Base-by-base conservation (phyloP, 441 rosid species). In the Pelargonium australe region DNA sequence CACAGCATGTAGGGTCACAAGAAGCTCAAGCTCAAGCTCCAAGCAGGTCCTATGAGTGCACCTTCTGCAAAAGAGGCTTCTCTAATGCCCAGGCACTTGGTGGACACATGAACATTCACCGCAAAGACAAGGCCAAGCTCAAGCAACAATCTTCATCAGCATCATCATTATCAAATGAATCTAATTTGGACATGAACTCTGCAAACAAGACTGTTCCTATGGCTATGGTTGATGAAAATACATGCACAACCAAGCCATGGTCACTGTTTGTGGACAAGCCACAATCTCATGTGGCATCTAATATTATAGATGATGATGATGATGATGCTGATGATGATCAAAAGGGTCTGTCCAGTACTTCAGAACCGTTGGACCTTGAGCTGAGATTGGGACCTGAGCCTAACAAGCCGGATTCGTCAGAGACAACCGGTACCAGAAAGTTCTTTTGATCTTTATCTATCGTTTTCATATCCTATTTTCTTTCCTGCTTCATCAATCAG, bases 351-450 rank as follows among this genome's bases (percentile, higher is more conserved):
- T 72, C 64, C 75, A 12, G 41, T 58, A 8, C 61, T 65, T 4
- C 47, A 28, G 14, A 37, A 37, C 4, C 37, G 58, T 7, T 83
- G 64, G 90, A 86, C 72, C 84, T 86, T 47, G 88, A 86, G 79
- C 90, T 86, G 20, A 78, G 90, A 76, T 74, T 86, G 63, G 88
- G 90, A 7, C 76, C 78, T 63, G 81, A 82, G 53, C 86, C 78
- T 45, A 73, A 72, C 57, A 49, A 49, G 12, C 41, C 41, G 41
- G 80, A 72, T 7, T 72, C 85, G 51, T 51, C 79, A 5, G 41
- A 79, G 13, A 8, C 76, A 37, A 6, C 41, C 8, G 41, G 41
- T 61, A 78, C 83, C 66, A 81, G 72, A 73, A 81, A 41, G 79
- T 83, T 81, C 74, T 81, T 82, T 65, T 82, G 78, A 77, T 41